Percentiles rank a stretch among this genome's conserved stretches.
These are phyloP conservation scores for Pichia sp. DNA, from an alignment of 1,139 yeast genomes.

Conservation along the genomic window DNA sequence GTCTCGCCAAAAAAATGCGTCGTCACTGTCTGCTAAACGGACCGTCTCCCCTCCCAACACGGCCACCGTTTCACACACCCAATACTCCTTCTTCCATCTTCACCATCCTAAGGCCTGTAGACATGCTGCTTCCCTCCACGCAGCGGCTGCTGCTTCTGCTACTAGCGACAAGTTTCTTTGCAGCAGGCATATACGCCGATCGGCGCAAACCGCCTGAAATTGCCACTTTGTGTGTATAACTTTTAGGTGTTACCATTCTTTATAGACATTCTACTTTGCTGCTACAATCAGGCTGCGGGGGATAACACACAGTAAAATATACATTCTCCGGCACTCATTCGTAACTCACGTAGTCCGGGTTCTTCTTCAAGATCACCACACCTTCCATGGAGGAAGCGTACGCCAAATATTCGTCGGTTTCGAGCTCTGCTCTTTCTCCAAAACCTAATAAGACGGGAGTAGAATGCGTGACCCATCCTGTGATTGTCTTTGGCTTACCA, in stretches of 20 bases:
- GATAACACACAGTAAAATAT: not conserved
- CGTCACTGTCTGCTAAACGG: not conserved
- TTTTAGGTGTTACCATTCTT: not conserved
- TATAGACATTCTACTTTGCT: not conserved
- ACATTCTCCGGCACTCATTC: not conserved
- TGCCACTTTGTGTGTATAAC: no score
- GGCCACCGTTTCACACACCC: not conserved
- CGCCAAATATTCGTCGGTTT: constrained; percentile 87
- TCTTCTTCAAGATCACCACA: constrained; percentile 84
- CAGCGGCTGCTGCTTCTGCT: not conserved
- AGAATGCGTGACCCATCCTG: constrained; percentile 99
- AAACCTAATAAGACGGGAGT: constrained; percentile 91
- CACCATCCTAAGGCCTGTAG: not conserved
- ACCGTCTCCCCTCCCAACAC: not conserved
- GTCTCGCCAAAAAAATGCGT: not conserved
- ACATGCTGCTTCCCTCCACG: constrained; percentile 4
- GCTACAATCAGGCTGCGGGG: not conserved
- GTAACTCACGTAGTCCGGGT: constrained; percentile 58
- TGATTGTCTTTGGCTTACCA: constrained; percentile 96
- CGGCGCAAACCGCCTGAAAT: no score
- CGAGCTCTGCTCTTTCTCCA: constrained; percentile 97
- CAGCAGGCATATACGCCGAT: no score
- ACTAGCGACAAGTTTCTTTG: not conserved
- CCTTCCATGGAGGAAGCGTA: constrained; percentile 85
- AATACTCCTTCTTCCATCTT: not conserved